These are phyloP conservation scores for Wickerhamomyces sp. DNA, from an alignment of 1,139 yeast species.

Conservation along the genomic window DNA sequence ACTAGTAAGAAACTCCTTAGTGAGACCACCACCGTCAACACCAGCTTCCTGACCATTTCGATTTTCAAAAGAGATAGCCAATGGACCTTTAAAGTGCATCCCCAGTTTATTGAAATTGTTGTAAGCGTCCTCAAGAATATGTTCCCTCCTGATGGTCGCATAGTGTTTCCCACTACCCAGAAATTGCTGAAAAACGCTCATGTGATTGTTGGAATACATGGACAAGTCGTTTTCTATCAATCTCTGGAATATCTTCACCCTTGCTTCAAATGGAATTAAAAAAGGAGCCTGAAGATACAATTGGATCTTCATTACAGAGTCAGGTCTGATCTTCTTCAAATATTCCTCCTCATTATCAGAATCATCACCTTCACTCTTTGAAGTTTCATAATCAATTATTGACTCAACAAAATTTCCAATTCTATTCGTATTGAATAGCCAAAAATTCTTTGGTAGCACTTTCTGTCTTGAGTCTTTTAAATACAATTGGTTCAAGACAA, in stretches of 20 bases:
- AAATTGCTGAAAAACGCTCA: slow-evolving; percentile 8
- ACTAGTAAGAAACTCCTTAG: slow-evolving; percentile 82
- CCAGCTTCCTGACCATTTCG: slow-evolving; percentile 72
- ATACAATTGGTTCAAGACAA: slow-evolving; percentile 63
- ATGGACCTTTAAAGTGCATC: slow-evolving; percentile 47
- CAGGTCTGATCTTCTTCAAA: slow-evolving; percentile 8
- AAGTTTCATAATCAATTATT: slow-evolving; percentile 17
- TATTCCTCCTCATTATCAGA: slow-evolving; percentile 20
- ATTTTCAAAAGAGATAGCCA: slow-evolving; percentile 65
- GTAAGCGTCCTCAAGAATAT: slow-evolving; percentile 70
- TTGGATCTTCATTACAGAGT: slow-evolving; percentile 30
- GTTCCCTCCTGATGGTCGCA: slow-evolving; percentile 64
- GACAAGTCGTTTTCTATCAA: slow-evolving; percentile 49
- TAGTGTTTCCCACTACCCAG: slow-evolving; percentile 26
- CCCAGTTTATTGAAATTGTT: slow-evolving; percentile 45
- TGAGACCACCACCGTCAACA: slow-evolving; percentile 94
- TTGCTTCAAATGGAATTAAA: slow-evolving; percentile 65
- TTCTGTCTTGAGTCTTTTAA: slow-evolving; percentile 59
- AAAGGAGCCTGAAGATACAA: slow-evolving; percentile 68
- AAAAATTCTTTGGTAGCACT: slow-evolving; percentile 19
- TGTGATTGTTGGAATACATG: slow-evolving; percentile 21
- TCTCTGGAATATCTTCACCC: slow-evolving; percentile 71
- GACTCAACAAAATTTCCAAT: slow-evolving; percentile 7
- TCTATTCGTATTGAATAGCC: slow-evolving; percentile 15
- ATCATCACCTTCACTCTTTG: slow-evolving; percentile 17